Percentiles rank a stretch among this genome's conserved stretches.
Conservation (phyloP, 2,329 filamentous ascomycete species). For the Pseudogymnoascus sp. region DNA sequence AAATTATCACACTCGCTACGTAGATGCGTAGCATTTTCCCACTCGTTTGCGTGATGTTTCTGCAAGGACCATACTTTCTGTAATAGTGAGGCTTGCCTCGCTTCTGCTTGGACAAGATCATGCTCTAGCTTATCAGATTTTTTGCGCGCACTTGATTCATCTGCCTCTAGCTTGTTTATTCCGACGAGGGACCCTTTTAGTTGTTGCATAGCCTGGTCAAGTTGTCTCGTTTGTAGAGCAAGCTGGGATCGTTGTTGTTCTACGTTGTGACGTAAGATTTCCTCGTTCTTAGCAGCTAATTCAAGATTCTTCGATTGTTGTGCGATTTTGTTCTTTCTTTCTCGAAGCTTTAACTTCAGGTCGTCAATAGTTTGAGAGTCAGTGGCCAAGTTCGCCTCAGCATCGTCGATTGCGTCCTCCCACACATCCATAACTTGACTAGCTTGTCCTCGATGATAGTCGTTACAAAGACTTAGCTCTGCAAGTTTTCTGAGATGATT, state of each 20-base stretch:
- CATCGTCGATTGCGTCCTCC: conserved; percentile 5
- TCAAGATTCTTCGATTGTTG: background rate
- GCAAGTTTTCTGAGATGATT: background rate
- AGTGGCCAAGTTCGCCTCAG: background rate
- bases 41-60: background rate
- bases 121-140: background rate
- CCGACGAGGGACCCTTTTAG: background rate
- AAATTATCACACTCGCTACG: background rate
- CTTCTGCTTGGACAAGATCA: background rate
- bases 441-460: conserved; percentile 7
- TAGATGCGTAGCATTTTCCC: background rate
- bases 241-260: background rate
- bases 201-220: background rate
- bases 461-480: conserved; percentile 9
- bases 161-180: background rate
- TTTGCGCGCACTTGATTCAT: background rate
- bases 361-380: background rate
- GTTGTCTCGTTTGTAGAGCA: background rate
- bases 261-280: background rate
- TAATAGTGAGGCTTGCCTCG: background rate
- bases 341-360: background rate
- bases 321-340: background rate
- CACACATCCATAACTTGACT: background rate
- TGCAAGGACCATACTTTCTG: background rate
- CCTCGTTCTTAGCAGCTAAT: background rate